Base-by-base conservation (phyloP, 805 yeast species). In the Nakazawaea ishiwadae region DNA sequence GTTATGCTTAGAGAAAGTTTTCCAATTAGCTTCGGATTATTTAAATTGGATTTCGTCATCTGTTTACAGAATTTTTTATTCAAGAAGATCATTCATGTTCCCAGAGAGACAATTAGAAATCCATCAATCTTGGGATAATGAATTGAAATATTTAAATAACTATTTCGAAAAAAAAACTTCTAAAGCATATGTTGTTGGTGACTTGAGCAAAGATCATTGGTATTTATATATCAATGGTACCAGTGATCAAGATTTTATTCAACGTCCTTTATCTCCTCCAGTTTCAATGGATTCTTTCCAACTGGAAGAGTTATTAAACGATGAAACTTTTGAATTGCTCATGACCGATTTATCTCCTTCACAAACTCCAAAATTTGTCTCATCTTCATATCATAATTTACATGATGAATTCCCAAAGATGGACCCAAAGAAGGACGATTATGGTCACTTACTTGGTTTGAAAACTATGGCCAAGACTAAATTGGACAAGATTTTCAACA, bases 71-170 rank as follows among this genome's bases (percentile, higher is more conserved):
- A 79, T 88, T 5, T 89, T 91, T 54, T 91, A 93, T 63, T 88
- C 97, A 4, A 77, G 97, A 59, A 79, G 96, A 60, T 75, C 88
- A 28, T 90, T 90, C 63, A 81, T 91, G 91, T 91, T 89, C 60
- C 99, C 98, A 8, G 78, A 80, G 31, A 79, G 73, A 54, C 99
- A 91, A 65, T 68, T 73, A 35, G 77, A 79, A 44, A 81, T 95
- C 38, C 98, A 91, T 60, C 75, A 75, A 44, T 80, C 79, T 53
- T 91, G 99, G 99, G 68, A 73, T 30, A 79, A 76, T 56, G 99
- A 91, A 58, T 83, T 89, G 15, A 62, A 63, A 15, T 77, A 75
- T 54, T 74, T 91, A 56, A 79, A 86, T 65, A 59, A 69, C 41
- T 76, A 69, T 55, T 91, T 91, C 57, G 56, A 64, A 23, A 61